phyloP scores from a whole-genome alignment of 1,139 yeast species.

The Diutina sp. region DNA sequence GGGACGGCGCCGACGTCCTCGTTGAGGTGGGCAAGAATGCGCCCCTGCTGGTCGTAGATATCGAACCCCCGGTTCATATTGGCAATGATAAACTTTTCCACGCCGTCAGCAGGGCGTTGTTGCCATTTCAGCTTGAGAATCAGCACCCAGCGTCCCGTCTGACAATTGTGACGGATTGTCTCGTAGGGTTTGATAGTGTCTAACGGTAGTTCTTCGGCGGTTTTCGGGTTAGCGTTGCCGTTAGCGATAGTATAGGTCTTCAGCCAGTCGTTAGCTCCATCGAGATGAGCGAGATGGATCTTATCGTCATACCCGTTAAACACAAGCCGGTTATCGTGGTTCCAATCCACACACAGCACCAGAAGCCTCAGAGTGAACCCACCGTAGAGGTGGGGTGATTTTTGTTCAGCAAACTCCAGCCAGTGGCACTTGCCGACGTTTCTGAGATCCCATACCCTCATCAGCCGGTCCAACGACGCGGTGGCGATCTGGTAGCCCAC shows the following conservation, averaged over 20 bases:
- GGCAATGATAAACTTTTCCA: constrained; percentile 78
- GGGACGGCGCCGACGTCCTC: constrained; percentile 72
- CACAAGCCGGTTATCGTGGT: constrained; percentile 57
- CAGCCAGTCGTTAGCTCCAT: constrained; percentile 3
- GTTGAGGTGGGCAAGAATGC: constrained; percentile 63
- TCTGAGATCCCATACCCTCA: constrained; percentile 80
- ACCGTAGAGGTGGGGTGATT: constrained; percentile 45
- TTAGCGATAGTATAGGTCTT: not conserved
- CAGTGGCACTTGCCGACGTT: constrained; percentile 25
- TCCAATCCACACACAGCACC: constrained; percentile 83
- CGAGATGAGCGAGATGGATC: constrained; percentile 38
- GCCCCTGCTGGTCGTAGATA: constrained; percentile 64
- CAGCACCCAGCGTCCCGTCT: constrained; percentile 94
- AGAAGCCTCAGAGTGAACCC: constrained; percentile 63
- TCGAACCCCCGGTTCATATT: constrained; percentile 87
- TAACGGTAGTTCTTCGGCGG: not conserved
- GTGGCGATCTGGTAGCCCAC: constrained; percentile 54
- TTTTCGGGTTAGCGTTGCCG: constrained; percentile 8
- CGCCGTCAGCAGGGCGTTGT: constrained; percentile 48
- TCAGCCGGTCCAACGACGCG: constrained; percentile 74
- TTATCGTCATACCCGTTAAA: constrained; percentile 92
- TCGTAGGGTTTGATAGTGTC: constrained; percentile 38
- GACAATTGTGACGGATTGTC: constrained; percentile 76
- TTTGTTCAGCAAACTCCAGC: constrained; percentile 23
- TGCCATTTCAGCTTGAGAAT: constrained; percentile 86